Conservation (phyloP, 2,329 filamentous ascomycete species). For the Cordyceps farinosa region DNA sequence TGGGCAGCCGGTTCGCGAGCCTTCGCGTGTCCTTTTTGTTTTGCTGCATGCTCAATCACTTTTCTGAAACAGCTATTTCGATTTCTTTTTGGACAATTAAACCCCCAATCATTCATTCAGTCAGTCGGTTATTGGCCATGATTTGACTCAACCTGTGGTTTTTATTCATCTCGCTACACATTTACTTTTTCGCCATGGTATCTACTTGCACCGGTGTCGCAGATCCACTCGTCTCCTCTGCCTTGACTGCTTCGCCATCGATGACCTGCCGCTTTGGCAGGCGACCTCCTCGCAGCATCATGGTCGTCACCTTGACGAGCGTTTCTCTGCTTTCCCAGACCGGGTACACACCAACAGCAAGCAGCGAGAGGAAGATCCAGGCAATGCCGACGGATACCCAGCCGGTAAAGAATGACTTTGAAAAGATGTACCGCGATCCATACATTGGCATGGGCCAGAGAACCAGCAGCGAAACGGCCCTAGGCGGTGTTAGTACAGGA, state of each 20-base stretch:
- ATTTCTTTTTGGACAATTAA: no score
- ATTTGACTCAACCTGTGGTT: no score
- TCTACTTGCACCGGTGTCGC: slow-evolving; percentile 17
- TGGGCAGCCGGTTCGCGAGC: slow-evolving; percentile 24
- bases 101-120: no score
- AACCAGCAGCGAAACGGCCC: slow-evolving; percentile 67
- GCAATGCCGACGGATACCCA: slow-evolving; percentile 69
- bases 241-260: slow-evolving; percentile 13
- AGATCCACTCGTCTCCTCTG: slow-evolving; percentile 15
- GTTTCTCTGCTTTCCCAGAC: slow-evolving; percentile 74
- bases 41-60: neutral
- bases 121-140: no score
- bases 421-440: slow-evolving; percentile 67
- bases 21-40: slow-evolving; percentile 11
- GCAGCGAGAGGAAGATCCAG: slow-evolving; percentile 67
- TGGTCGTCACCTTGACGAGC: slow-evolving; percentile 22
- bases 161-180: no score
- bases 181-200: neutral
- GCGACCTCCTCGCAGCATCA: slow-evolving; percentile 20
- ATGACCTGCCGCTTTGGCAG: slow-evolving; percentile 2
- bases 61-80: no score
- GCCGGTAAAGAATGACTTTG: slow-evolving; percentile 63
- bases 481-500: slow-evolving; percentile 12
- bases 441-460: slow-evolving; percentile 95
- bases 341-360: slow-evolving; percentile 77